Percentiles rank a stretch among this genome's conserved stretches.
Evolutionary conservation across 371 early-diverging fungal genomes (phyloP).

Genomic region (Rhizomucor miehei): DNA sequence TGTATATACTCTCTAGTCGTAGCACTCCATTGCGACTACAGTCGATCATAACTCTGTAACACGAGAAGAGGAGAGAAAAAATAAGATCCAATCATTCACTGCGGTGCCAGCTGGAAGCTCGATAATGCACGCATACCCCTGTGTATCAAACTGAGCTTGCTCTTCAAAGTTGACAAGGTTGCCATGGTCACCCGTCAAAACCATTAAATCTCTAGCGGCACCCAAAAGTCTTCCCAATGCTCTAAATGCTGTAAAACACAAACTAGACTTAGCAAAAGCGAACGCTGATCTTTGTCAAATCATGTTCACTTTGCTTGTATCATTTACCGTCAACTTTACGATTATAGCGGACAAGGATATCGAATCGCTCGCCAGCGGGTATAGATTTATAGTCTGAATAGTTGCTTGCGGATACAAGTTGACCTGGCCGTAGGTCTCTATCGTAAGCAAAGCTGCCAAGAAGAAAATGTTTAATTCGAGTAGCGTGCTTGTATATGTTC

Average conservation of each 20-base stretch:
- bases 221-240: slow-evolving; percentile 74
- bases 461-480: neutral
- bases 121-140: slow-evolving; percentile 40
- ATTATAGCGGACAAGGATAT: slow-evolving; percentile 57
- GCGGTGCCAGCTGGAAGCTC: too few relatives aligned
- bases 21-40: slow-evolving; percentile 82
- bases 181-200: slow-evolving; percentile 34
- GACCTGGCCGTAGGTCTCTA: slow-evolving; percentile 34
- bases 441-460: slow-evolving; percentile 50
- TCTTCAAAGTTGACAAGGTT: slow-evolving; percentile 55
- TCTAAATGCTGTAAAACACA: slow-evolving; percentile 57
- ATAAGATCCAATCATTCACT: too few relatives aligned
- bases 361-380: slow-evolving; percentile 32
- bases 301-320: neutral
- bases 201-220: slow-evolving; percentile 44
- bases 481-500: neutral
- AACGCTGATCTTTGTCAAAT: neutral
- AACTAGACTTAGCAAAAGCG: neutral
- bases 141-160: slow-evolving; percentile 66
- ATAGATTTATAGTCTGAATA: slow-evolving; percentile 31
- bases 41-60: slow-evolving; percentile 79
- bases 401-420: slow-evolving; percentile 41
- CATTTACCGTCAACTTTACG: slow-evolving; percentile 62
- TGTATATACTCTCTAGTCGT: slow-evolving; percentile 55
- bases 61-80: neutral